Conservation (phyloP, 768 basidiomycete genomes). For the Pleurotus pulmonarius region DNA sequence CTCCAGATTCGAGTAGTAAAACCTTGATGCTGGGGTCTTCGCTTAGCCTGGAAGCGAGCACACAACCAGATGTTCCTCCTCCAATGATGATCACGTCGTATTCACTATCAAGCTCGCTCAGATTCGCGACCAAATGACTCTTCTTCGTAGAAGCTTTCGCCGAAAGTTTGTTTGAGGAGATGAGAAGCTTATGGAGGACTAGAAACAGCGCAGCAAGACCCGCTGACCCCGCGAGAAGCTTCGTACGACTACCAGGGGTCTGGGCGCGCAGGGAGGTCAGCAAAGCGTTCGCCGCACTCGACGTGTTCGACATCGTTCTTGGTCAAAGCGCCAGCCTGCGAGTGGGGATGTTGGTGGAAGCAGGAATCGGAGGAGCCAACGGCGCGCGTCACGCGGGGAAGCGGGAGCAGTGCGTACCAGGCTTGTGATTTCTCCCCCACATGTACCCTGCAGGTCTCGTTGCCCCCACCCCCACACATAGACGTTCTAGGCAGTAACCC, state of each 20-base stretch:
- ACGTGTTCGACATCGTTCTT: background rate
- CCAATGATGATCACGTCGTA: slow-evolving; percentile 50
- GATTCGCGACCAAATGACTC: background rate
- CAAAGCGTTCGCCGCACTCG: background rate
- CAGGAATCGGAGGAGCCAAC: no score
- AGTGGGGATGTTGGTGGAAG: no score
- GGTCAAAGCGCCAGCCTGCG: no score
- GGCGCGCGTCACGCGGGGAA: no score
- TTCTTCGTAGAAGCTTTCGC: background rate
- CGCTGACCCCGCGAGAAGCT: slow-evolving; percentile 5
- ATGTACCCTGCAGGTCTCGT: no score
- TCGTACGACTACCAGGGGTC: background rate
- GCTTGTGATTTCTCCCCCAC: no score
- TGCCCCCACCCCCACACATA: no score
- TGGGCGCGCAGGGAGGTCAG: background rate
- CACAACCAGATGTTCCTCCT: slow-evolving; percentile 65
- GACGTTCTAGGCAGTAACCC: no score
- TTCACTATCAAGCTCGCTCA: slow-evolving; percentile 24
- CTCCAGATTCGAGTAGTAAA: slow-evolving; percentile 56
- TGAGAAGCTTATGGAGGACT: slow-evolving; percentile 5
- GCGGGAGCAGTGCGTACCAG: no score
- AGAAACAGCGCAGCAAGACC: slow-evolving; percentile 9
- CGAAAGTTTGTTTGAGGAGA: background rate
- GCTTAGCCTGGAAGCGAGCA: slow-evolving; percentile 52
- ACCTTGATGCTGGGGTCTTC: slow-evolving; percentile 54